Evolutionary conservation across 176 grass and related monocot genomes (phyloP).

Genomic region (sorghum (Sorghum bicolor)): Sorghum_bicolor_NCBIv3 NC_012877.2:52057001-52057500

Average conservation of each 20-base stretch:
- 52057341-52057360: too few relatives aligned
- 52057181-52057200: slow-evolving; percentile 8
- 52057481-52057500: too few relatives aligned
- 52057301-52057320: neutral
- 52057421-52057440: too few relatives aligned
- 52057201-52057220: neutral
- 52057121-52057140: neutral
- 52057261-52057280: neutral
- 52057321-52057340: neutral
- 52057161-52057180: neutral
- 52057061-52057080: neutral
- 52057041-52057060: slow-evolving; percentile 7
- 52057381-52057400: too few relatives aligned
- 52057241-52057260: neutral
- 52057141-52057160: neutral
- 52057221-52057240: neutral
- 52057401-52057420: too few relatives aligned
- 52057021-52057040: neutral
- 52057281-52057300: neutral
- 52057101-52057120: neutral
- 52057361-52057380: too few relatives aligned
- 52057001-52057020: neutral
- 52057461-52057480: too few relatives aligned
- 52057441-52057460: too few relatives aligned
- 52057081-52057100: neutral